A percentile compares a stretch with the other conserved stretches of the same genome.
Conservation (phyloP, 2,329 filamentous ascomycete genomes). For the Chrysoporthe austroafricana region DNA sequence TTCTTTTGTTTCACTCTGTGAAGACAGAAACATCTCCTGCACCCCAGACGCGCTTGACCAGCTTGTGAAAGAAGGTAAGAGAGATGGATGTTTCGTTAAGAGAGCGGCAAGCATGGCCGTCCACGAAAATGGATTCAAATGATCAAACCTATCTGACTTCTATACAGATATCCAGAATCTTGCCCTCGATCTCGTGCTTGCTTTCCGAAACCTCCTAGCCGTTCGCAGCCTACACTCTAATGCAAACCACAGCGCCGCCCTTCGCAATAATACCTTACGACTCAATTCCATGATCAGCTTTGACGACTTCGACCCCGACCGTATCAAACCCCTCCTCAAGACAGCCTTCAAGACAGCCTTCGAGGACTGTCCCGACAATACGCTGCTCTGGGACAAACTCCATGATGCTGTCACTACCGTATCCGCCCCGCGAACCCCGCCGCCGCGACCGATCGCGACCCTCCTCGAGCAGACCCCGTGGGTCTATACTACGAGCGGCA, state of each 20-base stretch:
- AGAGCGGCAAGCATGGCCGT: not conserved
- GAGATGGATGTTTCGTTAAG: not conserved
- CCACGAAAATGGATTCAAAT: no score
- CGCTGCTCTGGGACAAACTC: not conserved
- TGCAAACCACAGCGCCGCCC: slow-evolving; percentile 33
- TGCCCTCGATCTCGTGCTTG: not conserved
- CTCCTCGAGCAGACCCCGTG: slow-evolving; percentile 37
- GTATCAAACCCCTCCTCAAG: not conserved
- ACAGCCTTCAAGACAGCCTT: not conserved
- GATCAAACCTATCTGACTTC: not conserved
- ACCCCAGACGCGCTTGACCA: not conserved
- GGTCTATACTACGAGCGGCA: slow-evolving; percentile 39
- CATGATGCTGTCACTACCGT: not conserved
- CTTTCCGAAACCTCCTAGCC: not conserved
- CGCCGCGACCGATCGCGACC: slow-evolving; percentile 32
- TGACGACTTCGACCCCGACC: not conserved
- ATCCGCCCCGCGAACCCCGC: slow-evolving; percentile 33
- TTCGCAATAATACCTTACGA: slow-evolving; percentile 40
- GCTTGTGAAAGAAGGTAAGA: not conserved
- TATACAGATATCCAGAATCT: not conserved
- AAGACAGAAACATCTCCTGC: not conserved
- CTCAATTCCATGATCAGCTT: not conserved
- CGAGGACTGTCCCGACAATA: not conserved
- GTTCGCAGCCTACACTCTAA: not conserved
- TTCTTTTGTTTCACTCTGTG: not conserved